phyloP scores from a whole-genome alignment of 768 basidiomycete species.

The Fomitopsis pulvina region DNA sequence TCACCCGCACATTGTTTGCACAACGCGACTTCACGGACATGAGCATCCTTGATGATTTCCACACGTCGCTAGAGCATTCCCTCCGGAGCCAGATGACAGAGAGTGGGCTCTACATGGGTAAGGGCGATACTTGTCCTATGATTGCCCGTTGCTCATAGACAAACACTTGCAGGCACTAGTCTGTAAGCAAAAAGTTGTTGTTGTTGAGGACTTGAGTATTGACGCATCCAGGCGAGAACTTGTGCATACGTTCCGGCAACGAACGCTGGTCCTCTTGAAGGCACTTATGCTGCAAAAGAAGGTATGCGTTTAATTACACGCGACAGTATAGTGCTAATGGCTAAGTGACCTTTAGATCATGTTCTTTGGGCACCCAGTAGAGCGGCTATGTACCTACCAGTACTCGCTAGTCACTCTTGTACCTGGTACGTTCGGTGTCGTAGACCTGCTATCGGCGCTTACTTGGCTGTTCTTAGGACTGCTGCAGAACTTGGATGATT shows the following conservation, averaged over 20 bases:
- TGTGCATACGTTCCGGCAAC: conserved; percentile 89
- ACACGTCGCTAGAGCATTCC: conserved; percentile 65
- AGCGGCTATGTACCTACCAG: conserved; percentile 93
- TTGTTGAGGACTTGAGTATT: not conserved
- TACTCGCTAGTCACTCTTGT: conserved; percentile 94
- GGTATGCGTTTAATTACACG: conserved; percentile 36
- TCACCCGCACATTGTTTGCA: conserved; percentile 75
- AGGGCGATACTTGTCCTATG: conserved; percentile 16
- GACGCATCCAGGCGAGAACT: conserved; percentile 71
- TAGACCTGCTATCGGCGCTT: conserved; percentile 1
- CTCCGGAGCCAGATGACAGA: conserved; percentile 81
- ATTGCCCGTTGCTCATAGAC: conserved; percentile 1
- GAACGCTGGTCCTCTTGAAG: conserved; percentile 90
- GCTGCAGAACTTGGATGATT: conserved; percentile 84
- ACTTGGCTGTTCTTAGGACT: conserved; percentile 44
- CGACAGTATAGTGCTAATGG: conserved; percentile 8
- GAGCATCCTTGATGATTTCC: conserved; percentile 86
- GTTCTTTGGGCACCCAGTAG: conserved; percentile 96
- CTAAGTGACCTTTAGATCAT: conserved; percentile 58
- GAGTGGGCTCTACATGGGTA: conserved; percentile 93
- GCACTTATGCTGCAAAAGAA: conserved; percentile 90
- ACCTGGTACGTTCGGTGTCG: conserved; percentile 50
- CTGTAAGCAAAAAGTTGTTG: conserved; percentile 35
- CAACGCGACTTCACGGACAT: conserved; percentile 82
- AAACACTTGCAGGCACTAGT: conserved; percentile 49